Percentiles rank a stretch among this genome's conserved stretches.
Evolutionary conservation across 371 early-diverging fungal genomes (phyloP).

Genomic region (Choanephora cucurbitarum): DNA sequence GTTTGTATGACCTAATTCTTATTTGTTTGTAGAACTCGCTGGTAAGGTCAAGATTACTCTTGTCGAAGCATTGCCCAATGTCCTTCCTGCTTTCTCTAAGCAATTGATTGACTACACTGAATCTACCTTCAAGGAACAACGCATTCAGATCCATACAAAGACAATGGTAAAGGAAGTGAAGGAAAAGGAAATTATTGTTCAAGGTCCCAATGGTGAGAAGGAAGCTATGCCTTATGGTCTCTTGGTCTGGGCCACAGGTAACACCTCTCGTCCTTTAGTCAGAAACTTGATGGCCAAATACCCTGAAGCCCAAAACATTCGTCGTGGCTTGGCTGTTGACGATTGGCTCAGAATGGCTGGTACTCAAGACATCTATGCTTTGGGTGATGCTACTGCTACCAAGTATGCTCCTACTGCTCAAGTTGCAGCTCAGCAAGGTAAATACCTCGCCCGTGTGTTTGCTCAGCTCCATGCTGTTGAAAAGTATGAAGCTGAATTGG

Average conservation of each 20-base stretch:
- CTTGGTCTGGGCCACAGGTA: slow-evolving; percentile 96
- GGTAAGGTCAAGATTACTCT: slow-evolving; percentile 89
- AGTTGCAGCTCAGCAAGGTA: slow-evolving; percentile 89
- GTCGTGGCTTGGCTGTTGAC: slow-evolving; percentile 86
- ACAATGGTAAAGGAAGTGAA: slow-evolving; percentile 91
- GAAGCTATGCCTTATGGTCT: slow-evolving; percentile 84
- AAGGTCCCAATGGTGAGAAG: slow-evolving; percentile 69
- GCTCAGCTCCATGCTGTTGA: slow-evolving; percentile 56
- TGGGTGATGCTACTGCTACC: slow-evolving; percentile 90
- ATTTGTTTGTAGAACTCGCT: slow-evolving; percentile 54
- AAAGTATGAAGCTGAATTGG: slow-evolving; percentile 35
- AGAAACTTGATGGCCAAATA: slow-evolving; percentile 74
- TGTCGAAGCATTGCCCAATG: slow-evolving; percentile 87
- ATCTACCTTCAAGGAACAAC: slow-evolving; percentile 82
- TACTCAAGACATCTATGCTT: slow-evolving; percentile 72
- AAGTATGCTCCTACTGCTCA: slow-evolving; percentile 91
- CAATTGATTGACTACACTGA: slow-evolving; percentile 92
- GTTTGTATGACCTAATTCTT: no score
- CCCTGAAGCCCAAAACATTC: slow-evolving; percentile 71
- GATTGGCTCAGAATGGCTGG: slow-evolving; percentile 82
- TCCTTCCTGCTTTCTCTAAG: slow-evolving; percentile 90
- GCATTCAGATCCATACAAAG: slow-evolving; percentile 83
- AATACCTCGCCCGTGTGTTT: slow-evolving; percentile 80
- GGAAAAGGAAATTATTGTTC: slow-evolving; percentile 78
- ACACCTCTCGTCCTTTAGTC: slow-evolving; percentile 83